phyloP scores from a whole-genome alignment of 73 alveolate genomes.

The Stentor coeruleus region DNA sequence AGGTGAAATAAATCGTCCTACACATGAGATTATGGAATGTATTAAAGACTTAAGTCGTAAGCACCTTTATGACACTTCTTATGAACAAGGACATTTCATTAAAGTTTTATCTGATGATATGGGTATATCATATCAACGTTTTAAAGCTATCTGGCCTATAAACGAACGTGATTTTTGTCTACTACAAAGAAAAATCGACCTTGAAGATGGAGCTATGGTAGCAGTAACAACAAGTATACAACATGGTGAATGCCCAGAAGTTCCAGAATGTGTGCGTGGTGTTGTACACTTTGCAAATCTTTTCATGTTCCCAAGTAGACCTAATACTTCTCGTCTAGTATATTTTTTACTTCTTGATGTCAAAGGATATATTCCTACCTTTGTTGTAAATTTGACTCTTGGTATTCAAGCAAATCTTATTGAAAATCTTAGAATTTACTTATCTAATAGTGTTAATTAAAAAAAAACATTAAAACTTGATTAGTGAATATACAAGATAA shows the following conservation, averaged over 20 bases:
- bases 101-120: slow-evolving; percentile 29
- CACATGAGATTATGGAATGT: slow-evolving; percentile 23
- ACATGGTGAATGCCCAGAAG: slow-evolving; percentile 17
- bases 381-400: neutral
- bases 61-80: slow-evolving; percentile 43
- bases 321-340: neutral
- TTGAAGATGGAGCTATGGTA: neutral
- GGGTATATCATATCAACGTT: slow-evolving; percentile 29
- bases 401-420: neutral
- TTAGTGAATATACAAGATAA: too few species aligned
- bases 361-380: slow-evolving; percentile 1
- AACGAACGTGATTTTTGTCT: slow-evolving; percentile 45
- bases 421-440: neutral
- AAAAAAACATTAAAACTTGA: too few species aligned
- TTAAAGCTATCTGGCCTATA: slow-evolving; percentile 33
- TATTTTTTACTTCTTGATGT: neutral
- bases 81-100: slow-evolving; percentile 41
- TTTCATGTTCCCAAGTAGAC: neutral
- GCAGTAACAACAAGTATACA: neutral
- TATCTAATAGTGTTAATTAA: too few species aligned
- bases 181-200: slow-evolving; percentile 28
- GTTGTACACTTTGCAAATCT: neutral
- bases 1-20: slow-evolving; percentile 32
- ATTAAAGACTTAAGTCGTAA: slow-evolving; percentile 30
- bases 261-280: slow-evolving; percentile 17